Evolutionary conservation across 169 alveolate genomes (phyloP), one percentile per base, ranked within the genome.

Genomic region (Plasmodium fragile): DNA sequence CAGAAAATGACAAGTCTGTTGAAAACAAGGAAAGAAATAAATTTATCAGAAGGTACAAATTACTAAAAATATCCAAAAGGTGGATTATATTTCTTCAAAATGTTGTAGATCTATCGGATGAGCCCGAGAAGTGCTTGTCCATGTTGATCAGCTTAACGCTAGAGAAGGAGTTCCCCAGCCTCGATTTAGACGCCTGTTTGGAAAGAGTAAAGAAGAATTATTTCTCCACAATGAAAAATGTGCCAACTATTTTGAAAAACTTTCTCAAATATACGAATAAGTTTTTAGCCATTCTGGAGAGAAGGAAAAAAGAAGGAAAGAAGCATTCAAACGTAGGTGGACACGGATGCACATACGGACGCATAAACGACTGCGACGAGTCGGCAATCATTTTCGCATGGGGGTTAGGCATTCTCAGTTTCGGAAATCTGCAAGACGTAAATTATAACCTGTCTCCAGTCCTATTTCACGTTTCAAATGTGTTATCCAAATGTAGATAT

Each of bases 341-440:
- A 59, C 5, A 11, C 73, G 11, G 8, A 77, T 1, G 80, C 32
- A 6, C 13, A 59, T n/a, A 4, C 73, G 34, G 75, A 18, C 28
- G 75, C 4, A 7, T 18, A 18, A 59, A n/a, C 36, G 34, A 59
- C 75, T 25, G 45, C 69, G 80, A 87, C 80, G 93, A 77, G 49
- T 30, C 41, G 45, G 49, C 69, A 7, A 87, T 87, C n/a, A 65
- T 77, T 30, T 87, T 72, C 71, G 89, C 82, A 59, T 87, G 93
- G 93, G 89, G 93, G 30, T 36, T 87, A 39, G 71, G 93, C 65
- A 55, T 78, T 59, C 70, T 87, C 78, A 77, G 81, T 55, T 87
- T 77, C 34, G 69, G 93, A 16, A 87, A 87, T 59, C 49, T 87
- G 73, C 25, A 18, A 77, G 93, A 87, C 22, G 80, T 87, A 22